A percentile compares a stretch with the other conserved stretches of the same genome.
Conservation (phyloP, 2,329 filamentous ascomycete genomes). For the Penicillium sp. region DNA sequence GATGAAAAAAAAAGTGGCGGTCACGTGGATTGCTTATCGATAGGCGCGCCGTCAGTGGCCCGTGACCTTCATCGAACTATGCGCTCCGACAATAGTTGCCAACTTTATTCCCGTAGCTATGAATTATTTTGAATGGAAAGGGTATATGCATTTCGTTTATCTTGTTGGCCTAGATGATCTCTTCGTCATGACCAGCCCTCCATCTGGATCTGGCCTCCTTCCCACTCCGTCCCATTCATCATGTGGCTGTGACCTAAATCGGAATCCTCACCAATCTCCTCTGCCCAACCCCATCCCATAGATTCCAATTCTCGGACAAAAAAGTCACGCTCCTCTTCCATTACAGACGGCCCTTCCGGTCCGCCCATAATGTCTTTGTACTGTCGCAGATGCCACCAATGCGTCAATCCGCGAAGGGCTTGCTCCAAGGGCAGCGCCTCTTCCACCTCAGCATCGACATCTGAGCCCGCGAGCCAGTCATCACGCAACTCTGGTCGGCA, state of each 20-base stretch:
- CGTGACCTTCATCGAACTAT: background rate
- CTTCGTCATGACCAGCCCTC: constrained; percentile 13
- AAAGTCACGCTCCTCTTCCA: constrained; percentile 74
- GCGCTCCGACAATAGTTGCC: background rate
- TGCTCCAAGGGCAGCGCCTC: constrained; percentile 90
- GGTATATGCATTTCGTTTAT: constrained; percentile 14
- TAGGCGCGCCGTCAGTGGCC: constrained; percentile 13
- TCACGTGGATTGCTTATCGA: constrained; percentile 38
- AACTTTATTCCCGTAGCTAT: background rate
- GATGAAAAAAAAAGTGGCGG: constrained; percentile 33
- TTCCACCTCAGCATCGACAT: constrained; percentile 91
- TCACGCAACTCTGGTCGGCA: constrained; percentile 89
- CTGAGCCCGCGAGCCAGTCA: constrained; percentile 86
- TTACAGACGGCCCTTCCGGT: constrained; percentile 51
- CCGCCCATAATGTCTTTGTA: constrained; percentile 73
- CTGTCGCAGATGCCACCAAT: constrained; percentile 85
- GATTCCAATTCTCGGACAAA: constrained; percentile 75
- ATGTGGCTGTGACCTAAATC: constrained; percentile 10
- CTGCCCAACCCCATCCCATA: constrained; percentile 55
- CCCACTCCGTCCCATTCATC: constrained; percentile 16
- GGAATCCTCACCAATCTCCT: constrained; percentile 28
- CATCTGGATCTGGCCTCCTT: constrained; percentile 6
- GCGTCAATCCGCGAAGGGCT: constrained; percentile 80
- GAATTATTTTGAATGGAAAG: background rate
- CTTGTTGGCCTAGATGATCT: background rate